Percentiles rank a stretch among this genome's conserved stretches.
phyloP scores from a whole-genome alignment of 345 rosid species.

The Physaria fendleri region DNA sequence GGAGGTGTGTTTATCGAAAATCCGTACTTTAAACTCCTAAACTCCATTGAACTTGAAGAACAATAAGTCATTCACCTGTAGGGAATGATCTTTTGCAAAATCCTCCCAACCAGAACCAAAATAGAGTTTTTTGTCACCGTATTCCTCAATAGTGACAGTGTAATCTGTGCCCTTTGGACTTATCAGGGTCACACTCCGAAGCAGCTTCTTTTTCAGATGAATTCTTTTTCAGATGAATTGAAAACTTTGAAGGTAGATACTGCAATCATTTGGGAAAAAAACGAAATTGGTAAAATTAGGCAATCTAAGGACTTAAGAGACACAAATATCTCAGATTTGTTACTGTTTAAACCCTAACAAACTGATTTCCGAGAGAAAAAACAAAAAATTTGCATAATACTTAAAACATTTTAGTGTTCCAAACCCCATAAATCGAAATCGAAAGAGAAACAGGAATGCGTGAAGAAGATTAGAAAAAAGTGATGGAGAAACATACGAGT shows the following conservation, averaged over 20 bases:
- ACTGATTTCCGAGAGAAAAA: neutral
- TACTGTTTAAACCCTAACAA: neutral
- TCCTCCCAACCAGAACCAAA: constrained; percentile 59
- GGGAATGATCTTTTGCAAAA: constrained; percentile 47
- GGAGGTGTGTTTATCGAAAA: constrained; percentile 46
- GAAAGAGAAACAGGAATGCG: neutral
- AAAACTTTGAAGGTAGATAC: constrained; percentile 58
- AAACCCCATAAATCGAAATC: neutral
- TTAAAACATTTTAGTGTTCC: neutral
- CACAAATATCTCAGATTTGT: neutral
- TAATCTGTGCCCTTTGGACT: constrained; percentile 58
- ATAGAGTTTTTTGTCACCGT: constrained; percentile 30
- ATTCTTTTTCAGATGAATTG: constrained; percentile 34
- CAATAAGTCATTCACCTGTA: constrained; percentile 58
- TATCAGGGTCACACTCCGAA: constrained; percentile 47
- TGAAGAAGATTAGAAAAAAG: no score
- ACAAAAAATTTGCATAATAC: neutral
- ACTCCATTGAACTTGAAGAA: constrained; percentile 61
- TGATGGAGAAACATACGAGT: constrained; percentile 38
- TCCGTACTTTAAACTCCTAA: constrained; percentile 59
- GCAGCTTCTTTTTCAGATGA: constrained; percentile 52
- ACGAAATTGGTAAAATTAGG: neutral
- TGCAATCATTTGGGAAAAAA: constrained; percentile 27
- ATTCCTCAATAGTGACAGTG: constrained; percentile 42
- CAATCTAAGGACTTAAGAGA: neutral